These are phyloP conservation scores for Setomelanomma holmii DNA, from an alignment of 2,329 filamentous ascomycete genomes.

Conservation along the genomic window DNA sequence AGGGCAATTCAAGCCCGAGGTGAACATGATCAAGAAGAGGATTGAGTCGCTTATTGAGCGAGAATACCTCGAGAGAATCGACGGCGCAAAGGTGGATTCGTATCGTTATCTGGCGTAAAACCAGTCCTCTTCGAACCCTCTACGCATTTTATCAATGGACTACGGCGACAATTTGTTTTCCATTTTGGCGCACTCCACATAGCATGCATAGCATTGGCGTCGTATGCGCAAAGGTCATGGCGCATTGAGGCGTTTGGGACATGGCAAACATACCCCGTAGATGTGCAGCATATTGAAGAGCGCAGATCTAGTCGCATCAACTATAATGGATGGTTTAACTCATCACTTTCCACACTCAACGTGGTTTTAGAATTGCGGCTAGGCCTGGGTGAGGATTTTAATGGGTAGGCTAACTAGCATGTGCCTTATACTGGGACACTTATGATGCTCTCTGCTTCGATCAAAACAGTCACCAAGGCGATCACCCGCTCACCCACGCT, in stretches of 20 bases:
- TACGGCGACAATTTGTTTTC: not conserved
- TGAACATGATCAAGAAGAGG: slow-evolving; percentile 80
- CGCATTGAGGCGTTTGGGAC: not conserved
- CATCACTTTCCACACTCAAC: too few relatives aligned
- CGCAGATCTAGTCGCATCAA: too few relatives aligned
- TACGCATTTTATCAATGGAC: not conserved
- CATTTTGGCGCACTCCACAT: not conserved
- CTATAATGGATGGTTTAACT: too few relatives aligned
- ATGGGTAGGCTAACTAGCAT: too few relatives aligned
- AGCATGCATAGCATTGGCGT: not conserved
- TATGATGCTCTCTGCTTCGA: too few relatives aligned
- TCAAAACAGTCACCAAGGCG: too few relatives aligned
- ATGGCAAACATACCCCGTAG: not conserved
- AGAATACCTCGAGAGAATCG: slow-evolving; percentile 79
- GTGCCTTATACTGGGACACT: too few relatives aligned
- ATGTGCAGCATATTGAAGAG: not conserved
- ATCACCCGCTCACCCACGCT: too few relatives aligned
- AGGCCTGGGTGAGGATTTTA: too few relatives aligned
- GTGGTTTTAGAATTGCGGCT: too few relatives aligned
- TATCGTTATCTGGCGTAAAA: slow-evolving; percentile 75
- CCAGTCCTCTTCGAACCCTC: not conserved
- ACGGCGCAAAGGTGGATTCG: slow-evolving; percentile 66
- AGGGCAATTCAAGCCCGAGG: slow-evolving; percentile 75
- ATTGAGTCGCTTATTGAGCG: slow-evolving; percentile 78
- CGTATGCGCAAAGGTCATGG: not conserved